A percentile compares a stretch with the other conserved stretches of the same genome.
Conservation (phyloP, 208 protist species). For the Acanthamoeba triangularis region DNA sequence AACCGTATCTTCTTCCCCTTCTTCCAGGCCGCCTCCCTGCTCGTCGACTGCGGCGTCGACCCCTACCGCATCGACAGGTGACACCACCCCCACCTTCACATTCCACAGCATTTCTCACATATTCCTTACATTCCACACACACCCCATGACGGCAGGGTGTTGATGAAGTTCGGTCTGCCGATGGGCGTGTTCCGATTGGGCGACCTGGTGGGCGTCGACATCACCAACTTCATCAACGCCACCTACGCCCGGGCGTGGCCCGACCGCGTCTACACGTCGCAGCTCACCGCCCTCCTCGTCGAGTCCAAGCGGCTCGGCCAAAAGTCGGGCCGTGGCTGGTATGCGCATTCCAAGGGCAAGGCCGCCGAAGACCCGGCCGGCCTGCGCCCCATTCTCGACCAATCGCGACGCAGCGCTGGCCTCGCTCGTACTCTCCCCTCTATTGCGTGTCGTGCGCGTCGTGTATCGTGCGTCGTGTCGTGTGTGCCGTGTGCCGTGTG, state of each 20-base stretch:
- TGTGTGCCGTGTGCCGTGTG: no score
- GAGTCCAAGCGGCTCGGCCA: constrained; percentile 44
- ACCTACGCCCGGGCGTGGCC: constrained; percentile 63
- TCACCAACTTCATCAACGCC: constrained; percentile 76
- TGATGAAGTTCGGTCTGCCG: constrained; percentile 92
- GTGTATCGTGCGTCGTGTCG: no score
- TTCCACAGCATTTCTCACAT: no score
- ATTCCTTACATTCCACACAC: no score
- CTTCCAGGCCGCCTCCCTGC: constrained; percentile 92
- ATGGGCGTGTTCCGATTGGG: constrained; percentile 93
- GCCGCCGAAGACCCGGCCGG: constrained; percentile 85
- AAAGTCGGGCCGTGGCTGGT: constrained; percentile 57
- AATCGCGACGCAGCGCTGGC: constrained; percentile 87
- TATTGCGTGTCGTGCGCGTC: no score
- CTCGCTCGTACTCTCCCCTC: constrained; percentile 79
- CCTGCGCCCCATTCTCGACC: constrained; percentile 89
- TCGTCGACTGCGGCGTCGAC: constrained; percentile 94
- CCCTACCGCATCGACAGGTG: constrained; percentile 91
- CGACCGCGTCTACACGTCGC: constrained; percentile 74
- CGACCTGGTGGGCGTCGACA: constrained; percentile 94
- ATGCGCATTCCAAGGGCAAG: constrained; percentile 75
- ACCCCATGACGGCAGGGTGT: constrained; percentile 37
- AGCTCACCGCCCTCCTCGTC: neutral
- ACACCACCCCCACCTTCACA: neutral
- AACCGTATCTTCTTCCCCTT: constrained; percentile 92